Evolutionary conservation across 2,329 filamentous ascomycete species (phyloP), one percentile per base, ranked within the genome.

Genomic region (Aspergillus bombycis): DNA sequence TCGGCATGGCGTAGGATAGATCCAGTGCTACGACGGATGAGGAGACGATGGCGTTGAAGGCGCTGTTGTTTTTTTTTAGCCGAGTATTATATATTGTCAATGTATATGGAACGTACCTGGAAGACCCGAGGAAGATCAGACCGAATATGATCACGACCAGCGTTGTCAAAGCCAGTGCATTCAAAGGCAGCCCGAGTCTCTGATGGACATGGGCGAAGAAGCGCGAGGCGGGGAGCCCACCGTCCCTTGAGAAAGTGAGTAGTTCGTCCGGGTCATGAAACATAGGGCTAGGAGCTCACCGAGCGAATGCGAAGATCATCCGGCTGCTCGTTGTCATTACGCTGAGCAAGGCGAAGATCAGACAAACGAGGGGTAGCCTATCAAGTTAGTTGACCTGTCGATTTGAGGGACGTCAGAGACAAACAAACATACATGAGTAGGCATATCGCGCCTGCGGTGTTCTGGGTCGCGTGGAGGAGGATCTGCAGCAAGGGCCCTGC

Each of bases 1-100:
- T 86, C 0, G 91, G 91, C 53, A 93, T 91, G 6, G 86, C 90
- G 67, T 93, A 93, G 1, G 88, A 90, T 1, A 93, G 78, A 7
- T 89, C 88, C 0, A 93, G 82, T 0, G 89, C 88, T 4, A 92
- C 89, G 1, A 93, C 90, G 0, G 88, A 89, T 0, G 89, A 87
- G 0, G 88, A 86, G 3, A 90, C 85, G 65, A 92, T 90, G 19
- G 89, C 89, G 41, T 89, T 91, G 77, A 92, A 91, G 0, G 89
- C 89, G 64, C 84, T 86, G 57, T 1, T 2, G 48, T 16, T 3
- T 36, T 2, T 53, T 16, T 3, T 36, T 26, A 58, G 4, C 45
- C 68, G 10, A 69, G 61, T 30, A 34, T 7, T 4, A 9, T n/a
- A 9, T n/a, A 12, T 1, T 0, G 2, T 23, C 0, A 28, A 10